Conservation (phyloP, 768 basidiomycete species). For the Leccinum subtestaceum region DNA sequence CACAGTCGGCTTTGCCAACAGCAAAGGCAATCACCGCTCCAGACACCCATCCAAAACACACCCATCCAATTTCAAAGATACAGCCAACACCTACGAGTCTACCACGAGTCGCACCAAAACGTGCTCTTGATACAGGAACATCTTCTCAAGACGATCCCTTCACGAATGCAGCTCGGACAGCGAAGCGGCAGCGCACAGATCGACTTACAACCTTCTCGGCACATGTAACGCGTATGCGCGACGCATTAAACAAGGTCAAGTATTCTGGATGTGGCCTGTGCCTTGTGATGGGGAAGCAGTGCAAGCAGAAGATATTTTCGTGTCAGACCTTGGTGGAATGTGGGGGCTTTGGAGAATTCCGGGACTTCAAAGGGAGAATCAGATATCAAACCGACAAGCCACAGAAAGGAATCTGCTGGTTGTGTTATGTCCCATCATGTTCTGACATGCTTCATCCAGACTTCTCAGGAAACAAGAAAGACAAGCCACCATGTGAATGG, state of each 20-base stretch:
- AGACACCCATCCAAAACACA: neutral
- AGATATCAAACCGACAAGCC: no score
- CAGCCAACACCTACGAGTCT: no score
- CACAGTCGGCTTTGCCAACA: neutral
- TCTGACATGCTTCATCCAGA: neutral
- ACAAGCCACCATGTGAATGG: neutral
- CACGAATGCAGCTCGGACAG: neutral
- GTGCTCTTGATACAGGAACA: no score
- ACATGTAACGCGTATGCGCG: neutral
- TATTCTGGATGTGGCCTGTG: neutral
- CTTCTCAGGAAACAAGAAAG: neutral
- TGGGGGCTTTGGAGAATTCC: neutral
- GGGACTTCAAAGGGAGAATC: no score
- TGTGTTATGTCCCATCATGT: neutral
- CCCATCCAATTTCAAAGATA: no score
- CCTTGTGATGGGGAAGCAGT: neutral
- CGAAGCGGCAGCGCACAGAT: neutral
- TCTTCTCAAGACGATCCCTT: no score
- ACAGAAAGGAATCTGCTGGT: neutral
- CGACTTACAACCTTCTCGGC: neutral
- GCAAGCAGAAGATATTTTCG: neutral
- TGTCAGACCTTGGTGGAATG: neutral
- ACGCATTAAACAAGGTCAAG: neutral
- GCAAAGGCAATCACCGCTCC: neutral
- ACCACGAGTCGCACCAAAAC: no score